Conservation (phyloP, 768 basidiomycete genomes). For the Phylloporus arenicola region DNA sequence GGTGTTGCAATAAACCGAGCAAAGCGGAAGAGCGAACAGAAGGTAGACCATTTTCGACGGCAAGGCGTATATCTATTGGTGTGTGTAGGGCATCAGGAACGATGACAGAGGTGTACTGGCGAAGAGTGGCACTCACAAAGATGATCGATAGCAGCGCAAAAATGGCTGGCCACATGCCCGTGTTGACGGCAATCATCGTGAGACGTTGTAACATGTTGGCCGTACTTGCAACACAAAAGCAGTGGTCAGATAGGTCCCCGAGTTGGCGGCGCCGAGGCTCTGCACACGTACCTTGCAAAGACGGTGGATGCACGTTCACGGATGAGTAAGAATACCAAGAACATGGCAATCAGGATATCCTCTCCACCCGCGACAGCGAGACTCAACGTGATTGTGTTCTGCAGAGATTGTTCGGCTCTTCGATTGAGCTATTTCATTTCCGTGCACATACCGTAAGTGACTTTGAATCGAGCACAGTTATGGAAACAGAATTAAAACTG, state of each 20-base stretch:
- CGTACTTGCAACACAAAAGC: neutral
- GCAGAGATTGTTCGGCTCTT: neutral
- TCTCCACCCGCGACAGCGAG: neutral
- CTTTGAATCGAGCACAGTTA: neutral
- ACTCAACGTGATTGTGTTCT: neutral
- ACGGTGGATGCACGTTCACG: neutral
- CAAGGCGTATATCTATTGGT: neutral
- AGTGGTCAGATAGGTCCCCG: neutral
- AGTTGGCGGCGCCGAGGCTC: neutral
- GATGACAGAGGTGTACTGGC: neutral
- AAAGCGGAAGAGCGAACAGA: neutral
- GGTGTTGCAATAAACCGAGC: neutral
- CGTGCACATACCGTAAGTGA: neutral
- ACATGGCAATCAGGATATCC: constrained; percentile 1
- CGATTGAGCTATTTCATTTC: neutral
- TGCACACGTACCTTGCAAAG: neutral
- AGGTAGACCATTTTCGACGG: neutral
- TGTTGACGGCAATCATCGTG: neutral
- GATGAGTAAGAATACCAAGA: neutral
- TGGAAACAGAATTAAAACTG: neutral
- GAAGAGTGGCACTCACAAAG: neutral
- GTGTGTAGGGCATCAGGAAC: neutral
- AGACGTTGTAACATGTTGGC: constrained; percentile 1
- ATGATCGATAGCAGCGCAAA: constrained; percentile 31
- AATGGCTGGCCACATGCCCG: constrained; percentile 46